Base-by-base conservation (phyloP, 2,329 filamentous ascomycete species). In the Catunica adiposa region DNA sequence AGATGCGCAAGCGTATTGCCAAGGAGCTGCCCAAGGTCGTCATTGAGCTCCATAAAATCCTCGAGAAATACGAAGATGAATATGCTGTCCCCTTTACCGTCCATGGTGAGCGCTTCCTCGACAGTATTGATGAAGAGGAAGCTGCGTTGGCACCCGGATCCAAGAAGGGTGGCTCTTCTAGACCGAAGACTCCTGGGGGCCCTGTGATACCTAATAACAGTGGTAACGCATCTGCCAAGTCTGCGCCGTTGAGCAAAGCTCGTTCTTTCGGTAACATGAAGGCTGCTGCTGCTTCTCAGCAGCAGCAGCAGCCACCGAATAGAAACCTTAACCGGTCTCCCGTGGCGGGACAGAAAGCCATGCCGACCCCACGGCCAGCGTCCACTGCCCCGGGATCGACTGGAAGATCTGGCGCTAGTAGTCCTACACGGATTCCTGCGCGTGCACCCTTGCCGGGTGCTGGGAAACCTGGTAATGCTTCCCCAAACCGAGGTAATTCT, bases 1-100 rank as follows among this genome's bases (percentile, higher is more conserved):
- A 97, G 77, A 94, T 95, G 87, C 82, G 92, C 59, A 98, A 98
- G 78, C 79, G 89, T 57, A 96, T 98, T 60, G 79, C 89, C 25
- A 98, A 97, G 68, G 92, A 98, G 65, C 73, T 98, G 29, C 92
- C 92, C 56, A 97, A 94, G 71, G 77, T 98, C 46, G 83, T 90
- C 57, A 77, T 77, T 0, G 89, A 97, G n/a, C 71, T 98, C 58
- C 79, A 79, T 61, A 90, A 83, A 66, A 75, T 78, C n/a, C 76
- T 98, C 26, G 86, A 90, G 65, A 72, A 76, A 48, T 98, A 88
- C 82, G 92, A 98, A 66, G 84, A 94, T 54, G 92, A 97, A 65
- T 96, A 90, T 66, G 90, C 89, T 2, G 81, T 89, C 9, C 87
- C 89, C 2, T 98, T 98, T 73, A 73, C 94, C 48, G 89, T 98